Evolutionary conservation across 2,329 filamentous ascomycete species (phyloP).

Genomic region (Calonectria ilicicola): DNA sequence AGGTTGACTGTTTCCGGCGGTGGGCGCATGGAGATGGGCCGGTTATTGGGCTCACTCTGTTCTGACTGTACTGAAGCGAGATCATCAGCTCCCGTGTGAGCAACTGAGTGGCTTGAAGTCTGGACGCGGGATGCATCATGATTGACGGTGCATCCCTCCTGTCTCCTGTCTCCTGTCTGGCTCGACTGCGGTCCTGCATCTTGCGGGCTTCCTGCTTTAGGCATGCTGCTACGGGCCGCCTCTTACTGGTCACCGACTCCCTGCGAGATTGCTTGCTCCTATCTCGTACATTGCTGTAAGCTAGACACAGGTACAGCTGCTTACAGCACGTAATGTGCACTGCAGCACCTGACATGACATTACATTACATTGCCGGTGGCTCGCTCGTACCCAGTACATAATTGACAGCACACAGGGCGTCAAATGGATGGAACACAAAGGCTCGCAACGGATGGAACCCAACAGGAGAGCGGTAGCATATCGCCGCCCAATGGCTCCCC

Average conservation of each 20-base stretch:
- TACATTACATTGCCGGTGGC: neutral
- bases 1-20: neutral
- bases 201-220: neutral
- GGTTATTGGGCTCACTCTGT: neutral
- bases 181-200: neutral
- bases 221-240: constrained; percentile 4
- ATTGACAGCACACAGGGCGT: neutral
- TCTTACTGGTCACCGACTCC: constrained; percentile 8
- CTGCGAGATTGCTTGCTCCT: neutral
- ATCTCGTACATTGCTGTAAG: neutral
- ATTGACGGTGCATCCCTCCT: constrained; percentile 6
- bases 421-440: constrained; percentile 4
- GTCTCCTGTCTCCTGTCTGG: no score
- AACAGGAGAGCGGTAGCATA: constrained; percentile 1
- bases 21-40: neutral
- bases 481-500: constrained; percentile 22
- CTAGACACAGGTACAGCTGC: constrained; percentile 11
- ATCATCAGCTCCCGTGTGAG: neutral
- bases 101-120: neutral
- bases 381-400: neutral
- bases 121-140: neutral
- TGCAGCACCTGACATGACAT: constrained; percentile 2
- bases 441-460: constrained; percentile 3
- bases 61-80: neutral
- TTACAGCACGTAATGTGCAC: constrained; percentile 7